Conservation (phyloP, 2,329 filamentous ascomycete genomes). For the Cryphonectria radicalis region DNA sequence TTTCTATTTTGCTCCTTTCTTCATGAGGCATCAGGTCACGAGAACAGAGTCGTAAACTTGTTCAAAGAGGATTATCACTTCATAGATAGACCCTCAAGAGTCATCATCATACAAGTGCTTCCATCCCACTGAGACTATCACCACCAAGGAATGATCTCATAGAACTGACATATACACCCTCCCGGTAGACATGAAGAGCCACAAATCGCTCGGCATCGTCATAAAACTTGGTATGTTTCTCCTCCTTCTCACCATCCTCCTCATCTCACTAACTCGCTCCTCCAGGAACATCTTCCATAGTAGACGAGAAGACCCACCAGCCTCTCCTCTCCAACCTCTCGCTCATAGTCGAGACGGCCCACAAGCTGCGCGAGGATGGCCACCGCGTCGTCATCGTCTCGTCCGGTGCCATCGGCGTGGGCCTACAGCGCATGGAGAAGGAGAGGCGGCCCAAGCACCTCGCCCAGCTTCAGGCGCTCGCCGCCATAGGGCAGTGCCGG, state of each 20-base stretch:
- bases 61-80: not conserved
- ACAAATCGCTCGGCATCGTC: constrained; percentile 73
- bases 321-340: constrained; percentile 89
- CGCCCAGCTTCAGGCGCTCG: constrained; percentile 85
- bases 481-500: constrained; percentile 93
- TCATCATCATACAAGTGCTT: not conserved
- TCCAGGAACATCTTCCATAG: constrained; percentile 95
- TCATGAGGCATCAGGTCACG: no score
- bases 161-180: constrained; percentile 28
- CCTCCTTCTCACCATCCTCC: not conserved
- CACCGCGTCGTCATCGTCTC: constrained; percentile 96
- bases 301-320: constrained; percentile 93
- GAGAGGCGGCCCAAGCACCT: constrained; percentile 88
- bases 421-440: constrained; percentile 86
- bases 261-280: not conserved
- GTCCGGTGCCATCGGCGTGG: constrained; percentile 94
- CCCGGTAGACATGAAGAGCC: constrained; percentile 63
- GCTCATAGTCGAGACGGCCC: constrained; percentile 91
- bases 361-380: constrained; percentile 84
- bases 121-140: constrained; percentile 17
- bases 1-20: not conserved
- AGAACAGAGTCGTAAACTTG: not conserved
- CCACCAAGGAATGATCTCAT: not conserved
- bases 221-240: constrained; percentile 79
- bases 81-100: not conserved